A percentile compares a stretch with the other conserved stretches of the same genome.
Conservation (phyloP, 495 filamentous ascomycete species). For the Aspergillus kassunensis region DNA sequence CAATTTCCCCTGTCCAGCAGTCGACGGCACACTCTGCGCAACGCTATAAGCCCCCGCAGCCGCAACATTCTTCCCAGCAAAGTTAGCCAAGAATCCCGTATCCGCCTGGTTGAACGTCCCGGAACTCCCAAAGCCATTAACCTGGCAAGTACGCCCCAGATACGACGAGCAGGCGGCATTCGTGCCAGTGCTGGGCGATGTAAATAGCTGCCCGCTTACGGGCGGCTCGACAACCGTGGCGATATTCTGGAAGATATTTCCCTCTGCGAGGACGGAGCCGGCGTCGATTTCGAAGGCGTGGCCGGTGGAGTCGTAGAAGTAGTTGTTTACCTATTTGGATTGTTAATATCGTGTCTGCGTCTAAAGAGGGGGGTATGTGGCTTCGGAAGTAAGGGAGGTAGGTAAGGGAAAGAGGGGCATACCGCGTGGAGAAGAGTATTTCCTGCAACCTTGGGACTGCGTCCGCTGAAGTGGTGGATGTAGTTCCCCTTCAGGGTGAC, state of each 20-base stretch:
- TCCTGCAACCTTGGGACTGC: slow-evolving; percentile 39
- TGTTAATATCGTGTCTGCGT: not conserved
- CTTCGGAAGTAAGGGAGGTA: too few relatives aligned
- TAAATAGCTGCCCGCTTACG: slow-evolving; percentile 42
- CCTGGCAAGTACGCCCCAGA: slow-evolving; percentile 42
- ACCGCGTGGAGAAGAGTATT: slow-evolving; percentile 43
- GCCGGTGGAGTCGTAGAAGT: slow-evolving; percentile 49
- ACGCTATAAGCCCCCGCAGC: slow-evolving; percentile 22
- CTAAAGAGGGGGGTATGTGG: not conserved
- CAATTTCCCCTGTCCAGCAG: slow-evolving; percentile 34
- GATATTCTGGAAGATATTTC: slow-evolving; percentile 58
- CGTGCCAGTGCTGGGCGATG: slow-evolving; percentile 28
- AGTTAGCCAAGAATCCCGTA: slow-evolving; percentile 44
- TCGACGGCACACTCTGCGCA: slow-evolving; percentile 21
- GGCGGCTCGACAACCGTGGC: slow-evolving; percentile 23
- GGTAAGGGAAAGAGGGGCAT: slow-evolving; percentile 1
- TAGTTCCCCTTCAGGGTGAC: slow-evolving; percentile 47
- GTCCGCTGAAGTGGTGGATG: slow-evolving; percentile 43
- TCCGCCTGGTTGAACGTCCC: slow-evolving; percentile 34
- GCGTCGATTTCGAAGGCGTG: slow-evolving; percentile 54
- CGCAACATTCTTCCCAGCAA: slow-evolving; percentile 48
- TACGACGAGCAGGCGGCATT: slow-evolving; percentile 37
- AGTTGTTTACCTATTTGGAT: slow-evolving; percentile 50
- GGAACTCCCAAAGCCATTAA: slow-evolving; percentile 46
- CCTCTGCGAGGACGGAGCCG: slow-evolving; percentile 52